Evolutionary conservation across 352 stramenopile species (phyloP).

Genomic region (Blastocystis sp.): DNA sequence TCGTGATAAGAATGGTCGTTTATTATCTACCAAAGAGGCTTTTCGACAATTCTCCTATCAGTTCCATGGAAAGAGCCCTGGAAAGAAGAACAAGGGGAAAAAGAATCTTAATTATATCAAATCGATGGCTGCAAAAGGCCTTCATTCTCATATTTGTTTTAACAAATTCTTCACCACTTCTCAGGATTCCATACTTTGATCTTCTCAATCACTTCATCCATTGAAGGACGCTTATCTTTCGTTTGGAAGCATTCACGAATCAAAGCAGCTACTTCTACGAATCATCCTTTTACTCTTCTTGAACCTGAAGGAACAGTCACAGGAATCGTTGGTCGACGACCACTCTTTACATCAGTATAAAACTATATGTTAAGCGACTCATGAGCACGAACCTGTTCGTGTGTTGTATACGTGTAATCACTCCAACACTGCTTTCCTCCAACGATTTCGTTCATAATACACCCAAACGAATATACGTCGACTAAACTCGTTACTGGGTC

Average conservation of each 20-base stretch:
- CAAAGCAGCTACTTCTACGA: background rate
- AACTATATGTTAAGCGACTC: background rate
- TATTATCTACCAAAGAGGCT: slow-evolving; percentile 54
- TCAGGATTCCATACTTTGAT: slow-evolving; percentile 5
- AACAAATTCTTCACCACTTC: slow-evolving; percentile 4
- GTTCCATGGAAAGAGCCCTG: slow-evolving; percentile 59
- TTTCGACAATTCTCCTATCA: slow-evolving; percentile 57
- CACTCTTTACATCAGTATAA: background rate
- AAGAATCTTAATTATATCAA: slow-evolving; percentile 60
- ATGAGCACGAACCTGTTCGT: background rate
- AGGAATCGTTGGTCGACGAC: background rate
- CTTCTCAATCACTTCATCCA: background rate
- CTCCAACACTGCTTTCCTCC: slow-evolving; percentile 1
- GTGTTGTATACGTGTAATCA: background rate
- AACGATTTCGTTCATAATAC: slow-evolving; percentile 17
- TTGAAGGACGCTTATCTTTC: background rate
- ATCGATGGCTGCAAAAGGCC: slow-evolving; percentile 38
- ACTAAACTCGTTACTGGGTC: background rate
- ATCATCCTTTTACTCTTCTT: background rate
- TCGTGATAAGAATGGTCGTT: slow-evolving; percentile 41
- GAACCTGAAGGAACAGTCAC: background rate
- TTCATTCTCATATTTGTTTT: slow-evolving; percentile 62
- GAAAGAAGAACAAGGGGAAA: slow-evolving; percentile 44
- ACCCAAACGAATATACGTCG: slow-evolving; percentile 35
- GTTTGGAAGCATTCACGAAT: background rate